Conservation (phyloP, 495 filamentous ascomycete genomes). For the Tuber brumale region DNA sequence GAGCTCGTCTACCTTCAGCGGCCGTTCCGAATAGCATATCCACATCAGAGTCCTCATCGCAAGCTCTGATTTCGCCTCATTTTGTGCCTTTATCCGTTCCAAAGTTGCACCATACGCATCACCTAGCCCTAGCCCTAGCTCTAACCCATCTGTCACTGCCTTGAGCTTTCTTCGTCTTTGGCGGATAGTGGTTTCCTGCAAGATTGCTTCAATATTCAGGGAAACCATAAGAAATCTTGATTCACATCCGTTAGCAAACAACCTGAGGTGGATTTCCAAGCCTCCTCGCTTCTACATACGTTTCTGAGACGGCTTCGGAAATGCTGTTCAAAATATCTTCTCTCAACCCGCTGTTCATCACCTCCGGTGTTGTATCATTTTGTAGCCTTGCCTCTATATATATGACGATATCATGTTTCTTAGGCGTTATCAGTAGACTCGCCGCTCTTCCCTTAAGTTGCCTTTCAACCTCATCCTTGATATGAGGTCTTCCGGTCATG, state of each 20-base stretch:
- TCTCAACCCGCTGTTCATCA: neutral
- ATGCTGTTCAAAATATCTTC: neutral
- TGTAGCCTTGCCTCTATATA: neutral
- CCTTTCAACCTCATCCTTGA: neutral
- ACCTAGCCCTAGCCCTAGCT: neutral
- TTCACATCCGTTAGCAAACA: neutral
- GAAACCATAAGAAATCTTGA: neutral
- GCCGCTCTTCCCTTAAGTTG: neutral
- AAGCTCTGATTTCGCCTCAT: neutral
- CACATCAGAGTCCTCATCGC: no score
- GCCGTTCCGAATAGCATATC: no score
- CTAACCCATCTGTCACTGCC: neutral
- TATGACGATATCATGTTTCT: neutral
- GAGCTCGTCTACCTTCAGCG: no score
- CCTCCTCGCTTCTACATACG: neutral
- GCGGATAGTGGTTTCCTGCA: neutral
- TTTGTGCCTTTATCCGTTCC: neutral
- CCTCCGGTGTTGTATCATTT: neutral
- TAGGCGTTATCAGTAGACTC: neutral
- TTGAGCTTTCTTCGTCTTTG: neutral
- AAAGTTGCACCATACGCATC: neutral
- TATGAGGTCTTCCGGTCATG: neutral
- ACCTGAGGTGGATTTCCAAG: neutral
- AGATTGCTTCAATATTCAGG: neutral
- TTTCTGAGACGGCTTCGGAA: neutral